Percentiles rank a stretch among this genome's conserved stretches.
phyloP scores from a whole-genome alignment of 192 early-diverging fungal genomes.

The Coemansia sp. region DNA sequence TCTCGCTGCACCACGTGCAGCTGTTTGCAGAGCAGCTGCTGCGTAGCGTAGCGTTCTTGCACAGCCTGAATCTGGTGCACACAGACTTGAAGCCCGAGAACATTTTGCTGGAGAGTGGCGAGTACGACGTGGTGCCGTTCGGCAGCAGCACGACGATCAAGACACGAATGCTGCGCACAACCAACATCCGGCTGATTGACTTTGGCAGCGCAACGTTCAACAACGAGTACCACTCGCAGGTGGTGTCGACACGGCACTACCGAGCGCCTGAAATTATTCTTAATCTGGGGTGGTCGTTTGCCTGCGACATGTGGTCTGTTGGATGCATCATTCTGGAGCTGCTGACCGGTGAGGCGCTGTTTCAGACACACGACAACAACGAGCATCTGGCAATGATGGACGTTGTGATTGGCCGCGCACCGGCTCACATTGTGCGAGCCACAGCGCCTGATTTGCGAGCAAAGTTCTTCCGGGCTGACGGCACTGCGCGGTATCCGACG shows the following conservation, averaged over 20 bases:
- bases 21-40: slow-evolving; percentile 82
- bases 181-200: slow-evolving; percentile 88
- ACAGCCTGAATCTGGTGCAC: slow-evolving; percentile 83
- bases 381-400: slow-evolving; percentile 99
- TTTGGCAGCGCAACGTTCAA: slow-evolving; percentile 96
- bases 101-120: slow-evolving; percentile 72
- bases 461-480: slow-evolving; percentile 42
- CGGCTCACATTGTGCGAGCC: slow-evolving; percentile 59
- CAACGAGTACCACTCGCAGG: slow-evolving; percentile 85
- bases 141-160: slow-evolving; percentile 54
- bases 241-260: slow-evolving; percentile 95
- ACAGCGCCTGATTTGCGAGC: slow-evolving; percentile 37
- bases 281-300: slow-evolving; percentile 90
- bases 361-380: slow-evolving; percentile 96
- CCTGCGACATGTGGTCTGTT: slow-evolving; percentile 97
- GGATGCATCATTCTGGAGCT: slow-evolving; percentile 97
- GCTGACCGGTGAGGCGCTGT: slow-evolving; percentile 90
- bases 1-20: slow-evolving; percentile 81
- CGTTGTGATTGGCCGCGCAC: slow-evolving; percentile 74
- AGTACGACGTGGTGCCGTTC: slow-evolving; percentile 56
- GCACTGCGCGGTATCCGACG: slow-evolving; percentile 36
- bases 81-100: slow-evolving; percentile 98
- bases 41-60: slow-evolving; percentile 86
- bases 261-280: slow-evolving; percentile 96
- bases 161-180: slow-evolving; percentile 63